phyloP scores from a whole-genome alignment of 2,329 filamentous ascomycete genomes.

The Cephalotrichum gorgonifer region DNA sequence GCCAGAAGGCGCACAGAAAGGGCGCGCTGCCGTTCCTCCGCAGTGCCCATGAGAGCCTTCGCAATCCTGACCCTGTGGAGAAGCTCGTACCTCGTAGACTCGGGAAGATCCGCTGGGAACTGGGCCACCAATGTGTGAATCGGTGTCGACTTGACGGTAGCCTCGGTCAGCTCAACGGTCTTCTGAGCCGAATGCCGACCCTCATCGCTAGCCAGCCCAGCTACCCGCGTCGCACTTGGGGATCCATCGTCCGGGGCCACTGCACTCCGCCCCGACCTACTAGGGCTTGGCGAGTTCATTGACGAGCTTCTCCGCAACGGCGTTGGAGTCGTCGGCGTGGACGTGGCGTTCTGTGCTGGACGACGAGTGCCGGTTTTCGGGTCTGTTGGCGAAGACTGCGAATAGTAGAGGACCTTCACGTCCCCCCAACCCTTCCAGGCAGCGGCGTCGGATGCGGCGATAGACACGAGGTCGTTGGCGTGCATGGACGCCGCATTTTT shows the following conservation, averaged over 20 bases:
- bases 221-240: conserved; percentile 21
- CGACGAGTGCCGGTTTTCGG: neutral
- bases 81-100: conserved; percentile 69
- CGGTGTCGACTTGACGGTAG: conserved; percentile 37
- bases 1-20: conserved; percentile 76
- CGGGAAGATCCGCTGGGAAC: conserved; percentile 55
- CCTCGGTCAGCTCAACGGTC: conserved; percentile 54
- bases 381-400: conserved; percentile 18
- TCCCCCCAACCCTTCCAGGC: conserved; percentile 72
- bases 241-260: neutral
- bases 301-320: conserved; percentile 36
- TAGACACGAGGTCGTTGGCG: conserved; percentile 72
- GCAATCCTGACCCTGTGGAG: conserved; percentile 75
- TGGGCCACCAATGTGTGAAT: conserved; percentile 47
- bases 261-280: neutral
- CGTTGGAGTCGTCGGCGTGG: conserved; percentile 60
- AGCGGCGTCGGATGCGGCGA: conserved; percentile 51
- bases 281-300: conserved; percentile 3
- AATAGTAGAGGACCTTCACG: conserved; percentile 73
- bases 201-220: conserved; percentile 23
- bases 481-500: conserved; percentile 51
- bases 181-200: conserved; percentile 34
- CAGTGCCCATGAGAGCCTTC: conserved; percentile 62
- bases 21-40: conserved; percentile 60
- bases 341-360: conserved; percentile 17